Base-by-base conservation (phyloP, 192 early-diverging fungal species). In the Linnemannia zychae region DNA sequence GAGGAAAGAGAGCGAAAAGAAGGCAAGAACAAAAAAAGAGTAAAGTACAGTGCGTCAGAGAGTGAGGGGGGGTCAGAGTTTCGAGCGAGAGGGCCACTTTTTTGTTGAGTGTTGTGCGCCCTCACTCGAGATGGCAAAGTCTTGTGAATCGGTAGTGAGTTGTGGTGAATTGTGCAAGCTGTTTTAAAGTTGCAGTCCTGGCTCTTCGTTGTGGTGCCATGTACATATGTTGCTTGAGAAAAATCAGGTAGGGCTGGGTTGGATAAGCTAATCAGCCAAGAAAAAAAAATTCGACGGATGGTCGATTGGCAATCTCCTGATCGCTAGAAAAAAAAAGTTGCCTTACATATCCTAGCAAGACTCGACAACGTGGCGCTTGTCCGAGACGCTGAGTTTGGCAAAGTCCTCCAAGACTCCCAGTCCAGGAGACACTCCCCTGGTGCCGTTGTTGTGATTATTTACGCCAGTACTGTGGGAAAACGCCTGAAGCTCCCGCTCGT, bases 361-460 rank as follows among this genome's bases (percentile, higher is more conserved):
- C 46, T 44, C 69, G 18, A 82, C 71, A 5, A 49, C 52, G 34
- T 33, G 66, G 12, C 66, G 81, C n/a, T 67, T 78, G 31, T 79
- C 82, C 2, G 77, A 60, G 20, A 84, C 82, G n/a, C 67, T 78
- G 40, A 84, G 22, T 12, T 75, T 57, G 28, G 82, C 34, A 37
- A 79, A 79, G 7, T 60, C 40, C 18, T 84, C 77, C 16, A 49
- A 24, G 2, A 84, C 72, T 9, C 40, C 33, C 34, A 33, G n/a
- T 28, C 40, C 24, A 15, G 53, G 33, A 28, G 71, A 49, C 12
- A 22, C 38, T 24, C 31, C 50, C 9, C 9, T 9, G 31, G 18
- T 9, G 36, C 28, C 18, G 22, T 31, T 53, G 66, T 36, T 68
- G 28, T 63, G 24, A 33, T 4, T 28, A 22, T 5, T 74, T 5